These are phyloP conservation scores for Tylopilus cervinicoccineus DNA, from an alignment of 768 basidiomycete genomes.

Conservation along the genomic window DNA sequence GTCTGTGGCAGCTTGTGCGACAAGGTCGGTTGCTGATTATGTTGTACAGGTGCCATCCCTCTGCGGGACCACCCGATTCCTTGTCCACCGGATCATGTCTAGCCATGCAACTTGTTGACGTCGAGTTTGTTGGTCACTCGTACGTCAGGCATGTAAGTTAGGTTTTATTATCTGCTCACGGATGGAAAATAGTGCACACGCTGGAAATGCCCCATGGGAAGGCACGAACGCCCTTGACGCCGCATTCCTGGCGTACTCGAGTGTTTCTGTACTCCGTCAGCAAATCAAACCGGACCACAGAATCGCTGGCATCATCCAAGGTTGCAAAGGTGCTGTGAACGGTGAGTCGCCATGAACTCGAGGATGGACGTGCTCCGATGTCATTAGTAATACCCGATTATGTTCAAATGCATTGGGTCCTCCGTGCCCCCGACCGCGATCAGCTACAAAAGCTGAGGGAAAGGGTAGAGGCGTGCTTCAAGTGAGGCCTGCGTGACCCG, in stretches of 20 bases:
- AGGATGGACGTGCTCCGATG: background rate
- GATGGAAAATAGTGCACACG: conserved; percentile 56
- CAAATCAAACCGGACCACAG: conserved; percentile 82
- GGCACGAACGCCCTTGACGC: conserved; percentile 86
- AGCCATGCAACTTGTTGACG: conserved; percentile 61
- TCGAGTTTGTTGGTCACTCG: conserved; percentile 76
- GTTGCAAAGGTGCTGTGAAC: conserved; percentile 65
- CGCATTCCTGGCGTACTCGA: conserved; percentile 78
- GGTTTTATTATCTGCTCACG: conserved; percentile 1
- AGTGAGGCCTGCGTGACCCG: conserved; percentile 43
- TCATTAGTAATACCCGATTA: conserved; percentile 78
- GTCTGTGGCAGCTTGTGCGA: conserved; percentile 33
- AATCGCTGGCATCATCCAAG: conserved; percentile 72
- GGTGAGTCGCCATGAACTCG: conserved; percentile 37
- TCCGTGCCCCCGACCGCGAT: conserved; percentile 60
- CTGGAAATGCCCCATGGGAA: conserved; percentile 81
- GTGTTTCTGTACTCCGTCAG: conserved; percentile 77
- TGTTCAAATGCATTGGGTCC: conserved; percentile 67
- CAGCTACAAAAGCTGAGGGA: conserved; percentile 53
- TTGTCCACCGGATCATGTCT: conserved; percentile 50
- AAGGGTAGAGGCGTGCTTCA: conserved; percentile 66
- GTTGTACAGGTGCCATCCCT: conserved; percentile 65
- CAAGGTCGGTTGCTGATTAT: conserved; percentile 13
- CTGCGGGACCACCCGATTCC: conserved; percentile 49
- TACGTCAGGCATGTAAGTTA: conserved; percentile 30